These are phyloP conservation scores for Sugiyamaella japonica DNA, from an alignment of 1,139 yeast species.

Conservation along the genomic window DNA sequence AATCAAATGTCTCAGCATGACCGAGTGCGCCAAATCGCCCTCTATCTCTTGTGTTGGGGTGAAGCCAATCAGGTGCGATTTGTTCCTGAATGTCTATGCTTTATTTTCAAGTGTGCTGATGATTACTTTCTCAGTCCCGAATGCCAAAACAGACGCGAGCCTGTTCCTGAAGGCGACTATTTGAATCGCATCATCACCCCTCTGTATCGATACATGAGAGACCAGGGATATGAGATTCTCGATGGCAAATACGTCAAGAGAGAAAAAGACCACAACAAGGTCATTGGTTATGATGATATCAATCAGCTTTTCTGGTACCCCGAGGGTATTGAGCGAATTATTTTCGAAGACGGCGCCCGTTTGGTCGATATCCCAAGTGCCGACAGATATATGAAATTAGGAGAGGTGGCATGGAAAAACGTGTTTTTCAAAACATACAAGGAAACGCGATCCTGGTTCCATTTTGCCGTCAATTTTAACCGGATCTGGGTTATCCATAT, in stretches of 20 bases:
- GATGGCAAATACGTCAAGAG: constrained; percentile 97
- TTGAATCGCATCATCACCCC: constrained; percentile 92
- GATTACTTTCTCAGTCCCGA: constrained; percentile 86
- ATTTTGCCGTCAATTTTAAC: constrained; percentile 89
- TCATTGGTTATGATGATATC: constrained; percentile 97
- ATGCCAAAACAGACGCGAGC: constrained; percentile 80
- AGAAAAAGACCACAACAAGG: constrained; percentile 91
- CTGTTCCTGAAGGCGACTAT: constrained; percentile 91
- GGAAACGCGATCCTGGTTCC: constrained; percentile 98
- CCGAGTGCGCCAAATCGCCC: constrained; percentile 85
- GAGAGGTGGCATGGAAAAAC: constrained; percentile 89
- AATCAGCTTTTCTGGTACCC: constrained; percentile 99
- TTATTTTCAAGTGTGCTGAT: constrained; percentile 87
- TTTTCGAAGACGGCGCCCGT: constrained; percentile 87
- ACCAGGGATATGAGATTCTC: constrained; percentile 91
- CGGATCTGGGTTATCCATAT: constrained; percentile 97
- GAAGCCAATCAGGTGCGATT: constrained; percentile 98
- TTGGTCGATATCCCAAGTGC: constrained; percentile 85
- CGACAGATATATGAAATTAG: constrained; percentile 85
- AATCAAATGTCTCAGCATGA: constrained; percentile 66
- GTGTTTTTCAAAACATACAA: constrained; percentile 96
- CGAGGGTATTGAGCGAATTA: constrained; percentile 93
- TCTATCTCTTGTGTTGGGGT: constrained; percentile 94
- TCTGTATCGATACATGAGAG: constrained; percentile 81
- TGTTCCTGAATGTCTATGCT: constrained; percentile 89